Conservation (phyloP, 768 basidiomycete species). For the Podaxis pistillaris region DNA sequence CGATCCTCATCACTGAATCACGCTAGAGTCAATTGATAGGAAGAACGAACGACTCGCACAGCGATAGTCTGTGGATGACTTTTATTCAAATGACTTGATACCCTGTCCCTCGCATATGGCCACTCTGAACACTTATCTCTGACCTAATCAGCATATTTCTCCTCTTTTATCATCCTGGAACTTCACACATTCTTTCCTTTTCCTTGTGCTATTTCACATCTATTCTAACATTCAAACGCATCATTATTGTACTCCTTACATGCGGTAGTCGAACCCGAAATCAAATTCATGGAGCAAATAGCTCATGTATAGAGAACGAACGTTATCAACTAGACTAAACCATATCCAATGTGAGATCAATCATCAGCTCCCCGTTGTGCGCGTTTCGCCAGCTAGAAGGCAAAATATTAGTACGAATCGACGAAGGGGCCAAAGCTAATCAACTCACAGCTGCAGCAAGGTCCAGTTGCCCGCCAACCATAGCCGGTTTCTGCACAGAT, state of each 20-base stretch:
- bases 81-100: neutral
- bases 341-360: slow-evolving; percentile 13
- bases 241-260: slow-evolving; percentile 1
- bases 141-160: neutral
- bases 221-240: neutral
- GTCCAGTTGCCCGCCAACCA: slow-evolving; percentile 65
- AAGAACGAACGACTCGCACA: neutral
- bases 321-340: neutral
- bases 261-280: neutral
- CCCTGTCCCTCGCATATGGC: neutral
- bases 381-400: slow-evolving; percentile 67
- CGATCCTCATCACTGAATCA: slow-evolving; percentile 38
- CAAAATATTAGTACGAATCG: slow-evolving; percentile 2
- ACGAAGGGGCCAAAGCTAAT: slow-evolving; percentile 8
- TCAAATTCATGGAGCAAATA: neutral
- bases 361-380: slow-evolving; percentile 63
- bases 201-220: neutral
- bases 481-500: slow-evolving; percentile 37
- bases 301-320: neutral
- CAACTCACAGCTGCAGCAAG: slow-evolving; percentile 77
- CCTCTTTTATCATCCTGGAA: neutral
- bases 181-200: neutral
- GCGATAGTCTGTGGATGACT: neutral
- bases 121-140: neutral
- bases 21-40: slow-evolving; percentile 14